Base-by-base conservation (phyloP, 495 filamentous ascomycete species). In the Gamarada debralockiae region DNA sequence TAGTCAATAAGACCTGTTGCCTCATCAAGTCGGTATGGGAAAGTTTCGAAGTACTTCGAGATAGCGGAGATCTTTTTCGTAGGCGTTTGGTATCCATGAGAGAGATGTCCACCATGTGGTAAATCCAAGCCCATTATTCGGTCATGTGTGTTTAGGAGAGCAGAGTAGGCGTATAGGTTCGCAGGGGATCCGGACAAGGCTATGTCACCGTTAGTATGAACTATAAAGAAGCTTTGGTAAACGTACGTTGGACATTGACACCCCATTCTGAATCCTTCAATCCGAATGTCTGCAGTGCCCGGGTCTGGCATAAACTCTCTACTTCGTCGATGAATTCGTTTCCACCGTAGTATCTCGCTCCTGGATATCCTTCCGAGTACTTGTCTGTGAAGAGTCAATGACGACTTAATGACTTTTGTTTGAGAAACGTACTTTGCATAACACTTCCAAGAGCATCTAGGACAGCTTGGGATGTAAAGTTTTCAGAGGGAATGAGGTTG, bases 1-100 rank as follows among this genome's bases (percentile, higher is more conserved):
- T 98, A 98, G 73, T 98, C 91, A 66, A 98, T 97, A 50, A 92
- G 69, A 42, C 93, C 95, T 5, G 93, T 97, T 27, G 79, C 76
- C 69, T 92, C 89, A 58, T 98, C 84, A 22, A 98, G 79, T 23
- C 90, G 82, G 73, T 98, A 98, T 1, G 93, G 93, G 12, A 98
- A 67, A 3, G 95, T 97, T 75, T 98, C 93, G 64, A 97, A 98
- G 73, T 98, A 98, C 69, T 97, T 97, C 38, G 93, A 97, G 50
- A 98, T 86, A 60, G 88, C 87, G 14, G 93, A 97, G 61, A 98
- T 97, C 78, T 98, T 98, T 77, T 97, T 97, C 38, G 88, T 91
- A 1, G 95, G 92, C 12, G 86, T 97, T 70, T 98, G 93, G 71
- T 98, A 98, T 46, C 93, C 93, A 68, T 98, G 93, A 14, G 93